Base-by-base conservation (phyloP, 1,139 yeast species). In the Eremothecium sinecaudum region DNA sequence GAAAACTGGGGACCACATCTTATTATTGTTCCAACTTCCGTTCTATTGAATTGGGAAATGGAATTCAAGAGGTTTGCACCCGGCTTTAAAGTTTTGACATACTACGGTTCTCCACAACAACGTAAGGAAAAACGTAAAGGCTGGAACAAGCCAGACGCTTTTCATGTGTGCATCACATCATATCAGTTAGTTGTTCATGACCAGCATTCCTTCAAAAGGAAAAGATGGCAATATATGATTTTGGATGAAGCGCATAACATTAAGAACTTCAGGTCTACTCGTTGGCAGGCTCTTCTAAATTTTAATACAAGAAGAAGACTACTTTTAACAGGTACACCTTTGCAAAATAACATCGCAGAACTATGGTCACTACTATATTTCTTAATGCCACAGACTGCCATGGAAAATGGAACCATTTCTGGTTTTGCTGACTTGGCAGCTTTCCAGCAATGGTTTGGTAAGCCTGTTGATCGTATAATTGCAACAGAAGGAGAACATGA, bases 41-140 rank as follows among this genome's bases (percentile, higher is more conserved):
- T 92, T n/a, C 78, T 92, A 79, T 73, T 92, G 37, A 92, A 92
- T 56, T 92, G 99, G 99, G 99, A 92, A 57, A 87, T 90, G 96
- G 99, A 92, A 56, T 87, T 92, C 62, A 92, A 90, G 53, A 76
- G 94, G 47, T 92, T 92, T 66, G 97, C 97, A 1, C 99, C 99
- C 0, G 99, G 98, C 0, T 81, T 92, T 58, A 90, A 92, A 56
- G 93, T 92, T 2, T 58, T 92, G 56, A 90, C 98, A 0, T 92
- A 92, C 56, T 92, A 90, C 53, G 99, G 99, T 0, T 79, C 92
- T n/a, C 98, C 97, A 0, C 94, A 83, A 51, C 97, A 92, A 56
- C 77, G 99, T 52, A 90, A 90, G 31, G 92, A 82, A 47, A 92
- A 92, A 52, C 75, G 99, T 48, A 80, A 80, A 44, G 99, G 99